Conservation (phyloP, 768 basidiomycete species). For the Phylloporus scabripes region DNA sequence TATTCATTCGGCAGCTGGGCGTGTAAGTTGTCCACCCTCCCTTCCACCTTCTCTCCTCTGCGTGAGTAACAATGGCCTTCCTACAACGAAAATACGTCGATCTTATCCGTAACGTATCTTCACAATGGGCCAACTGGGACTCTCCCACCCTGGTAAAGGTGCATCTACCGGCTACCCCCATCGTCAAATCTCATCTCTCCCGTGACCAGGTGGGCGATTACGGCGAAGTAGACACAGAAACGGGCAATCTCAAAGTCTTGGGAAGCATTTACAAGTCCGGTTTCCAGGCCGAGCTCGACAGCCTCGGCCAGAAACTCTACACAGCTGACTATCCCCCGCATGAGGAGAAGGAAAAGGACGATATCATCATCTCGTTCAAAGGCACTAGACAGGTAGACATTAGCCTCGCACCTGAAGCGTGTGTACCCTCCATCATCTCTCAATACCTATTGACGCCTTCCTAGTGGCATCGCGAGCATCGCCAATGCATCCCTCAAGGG, state of each 20-base stretch:
- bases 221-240: constrained; percentile 25
- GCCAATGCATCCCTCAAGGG: constrained; percentile 30
- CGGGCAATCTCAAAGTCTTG: constrained; percentile 26
- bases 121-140: constrained; percentile 38
- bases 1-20: too few species aligned
- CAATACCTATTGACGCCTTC: too few species aligned
- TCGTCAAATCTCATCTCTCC: background rate
- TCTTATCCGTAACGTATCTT: constrained; percentile 26
- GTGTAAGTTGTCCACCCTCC: too few species aligned
- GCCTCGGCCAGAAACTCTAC: background rate
- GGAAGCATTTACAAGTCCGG: constrained; percentile 31
- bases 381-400: constrained; percentile 16
- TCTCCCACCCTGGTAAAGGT: constrained; percentile 32
- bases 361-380: constrained; percentile 21
- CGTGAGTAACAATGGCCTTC: constrained; percentile 2
- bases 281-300: constrained; percentile 15
- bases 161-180: background rate
- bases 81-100: constrained; percentile 33
- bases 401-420: constrained; percentile 18
- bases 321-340: constrained; percentile 15
- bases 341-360: constrained; percentile 22
- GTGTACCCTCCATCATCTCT: background rate
- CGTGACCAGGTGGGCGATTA: constrained; percentile 30
- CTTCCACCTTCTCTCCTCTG: too few species aligned
- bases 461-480: constrained; percentile 21